Evolutionary conservation across 1,284 basidiomycete genomes (phyloP), one percentile per base, ranked within the genome.

Genomic region (Paramarasmius palmivorus): DNA sequence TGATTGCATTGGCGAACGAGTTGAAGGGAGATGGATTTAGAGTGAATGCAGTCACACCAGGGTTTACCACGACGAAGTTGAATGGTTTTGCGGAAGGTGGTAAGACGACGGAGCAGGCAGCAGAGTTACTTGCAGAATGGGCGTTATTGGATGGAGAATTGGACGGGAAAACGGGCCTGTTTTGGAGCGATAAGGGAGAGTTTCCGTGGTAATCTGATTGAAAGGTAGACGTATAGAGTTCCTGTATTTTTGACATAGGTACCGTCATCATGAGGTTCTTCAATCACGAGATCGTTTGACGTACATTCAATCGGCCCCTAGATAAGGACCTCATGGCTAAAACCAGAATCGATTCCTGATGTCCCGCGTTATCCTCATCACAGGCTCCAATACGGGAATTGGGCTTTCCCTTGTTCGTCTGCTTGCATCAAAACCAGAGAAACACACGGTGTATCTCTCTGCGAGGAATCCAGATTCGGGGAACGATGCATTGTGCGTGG

Each of bases 11-110:
- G 12, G 55, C 57, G 14, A 26, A 50, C 17, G 59, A 57, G 37
- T 42, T 61, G 40, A 59, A 60, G 25, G 49, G 48, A 2, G 64
- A 67, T 42, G 64, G 61, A 7, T 63, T 69, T 44, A 67, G 63
- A 54, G 68, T 72, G 36, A 72, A 72, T 47, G 55, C 61, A 2
- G 67, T 73, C 2, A 74, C 75, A 1, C 75, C 75, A 37, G 74
- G 75, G 5, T 74, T 66, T 55, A 76, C 72, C 2, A 66, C 73
- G 19, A 75, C 74, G 29, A 73, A 74, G 57, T 53, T 77, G 61
- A 77, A 76, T 57, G 59, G 51, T 36, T 73, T 68, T 55, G 53
- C 61, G 3, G 34, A 65, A 3, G 74, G 73, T 12, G 73, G 73
- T 5, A 73, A 75, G 62, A 69, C 62, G 23, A 40, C 64, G 0